Evolutionary conservation across 176 grass and related monocot genomes (phyloP).

Genomic region (Chloris gayana): DNA sequence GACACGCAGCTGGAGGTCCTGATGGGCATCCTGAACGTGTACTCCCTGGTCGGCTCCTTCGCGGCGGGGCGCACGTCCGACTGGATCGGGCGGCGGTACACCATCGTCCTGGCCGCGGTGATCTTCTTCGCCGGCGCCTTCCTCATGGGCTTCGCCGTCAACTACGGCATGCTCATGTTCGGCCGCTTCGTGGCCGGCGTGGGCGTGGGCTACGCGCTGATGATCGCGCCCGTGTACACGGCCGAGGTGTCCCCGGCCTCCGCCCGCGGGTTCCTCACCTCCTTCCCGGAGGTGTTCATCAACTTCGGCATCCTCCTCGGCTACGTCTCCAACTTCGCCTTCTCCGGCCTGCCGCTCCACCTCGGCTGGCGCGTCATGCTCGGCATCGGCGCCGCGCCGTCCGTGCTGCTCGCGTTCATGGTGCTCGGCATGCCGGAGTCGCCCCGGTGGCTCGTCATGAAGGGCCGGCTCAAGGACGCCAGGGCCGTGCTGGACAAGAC

Average conservation of each 20-base stretch:
- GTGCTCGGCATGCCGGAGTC: conserved; percentile 86
- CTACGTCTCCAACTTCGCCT: conserved; percentile 81
- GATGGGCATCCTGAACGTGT: conserved; percentile 76
- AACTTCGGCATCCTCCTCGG: conserved; percentile 88
- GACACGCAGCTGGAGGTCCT: conserved; percentile 69
- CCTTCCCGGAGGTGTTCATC: conserved; percentile 93
- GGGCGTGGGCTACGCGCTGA: conserved; percentile 77
- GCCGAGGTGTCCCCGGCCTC: conserved; percentile 81
- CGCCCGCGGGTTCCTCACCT: conserved; percentile 68
- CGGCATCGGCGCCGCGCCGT: conserved; percentile 65
- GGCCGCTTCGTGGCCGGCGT: conserved; percentile 78
- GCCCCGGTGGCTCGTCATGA: conserved; percentile 81
- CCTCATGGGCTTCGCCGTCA: conserved; percentile 74
- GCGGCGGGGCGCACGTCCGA: conserved; percentile 78
- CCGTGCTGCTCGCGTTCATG: conserved; percentile 61
- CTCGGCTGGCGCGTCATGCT: conserved; percentile 84
- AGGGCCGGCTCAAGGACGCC: conserved; percentile 69
- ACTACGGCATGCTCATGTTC: conserved; percentile 79
- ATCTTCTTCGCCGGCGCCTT: conserved; percentile 81
- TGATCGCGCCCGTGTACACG: conserved; percentile 89
- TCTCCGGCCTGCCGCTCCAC: conserved; percentile 36
- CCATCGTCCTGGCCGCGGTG: conserved; percentile 70
- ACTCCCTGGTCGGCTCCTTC: conserved; percentile 78
- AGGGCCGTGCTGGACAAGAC: conserved; percentile 64
- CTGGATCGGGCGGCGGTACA: conserved; percentile 80